A percentile compares a stretch with the other conserved stretches of the same genome.
phyloP scores from a whole-genome alignment of 2,329 filamentous ascomycete genomes.

The Aspergillus jensenii region DNA sequence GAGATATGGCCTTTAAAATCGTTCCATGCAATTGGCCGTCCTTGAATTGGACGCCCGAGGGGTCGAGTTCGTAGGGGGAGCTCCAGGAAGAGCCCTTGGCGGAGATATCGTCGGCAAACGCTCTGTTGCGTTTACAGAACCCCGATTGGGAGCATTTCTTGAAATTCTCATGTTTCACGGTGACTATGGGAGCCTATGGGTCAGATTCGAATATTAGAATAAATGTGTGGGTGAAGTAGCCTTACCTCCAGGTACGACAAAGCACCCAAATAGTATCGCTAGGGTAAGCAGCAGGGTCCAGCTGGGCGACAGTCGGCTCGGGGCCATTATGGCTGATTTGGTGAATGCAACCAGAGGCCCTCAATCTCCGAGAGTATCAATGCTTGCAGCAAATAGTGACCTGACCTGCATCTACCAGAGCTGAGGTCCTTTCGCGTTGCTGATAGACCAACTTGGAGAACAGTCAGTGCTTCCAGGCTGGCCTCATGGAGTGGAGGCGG shows the following conservation, averaged over 20 bases:
- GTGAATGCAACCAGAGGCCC: constrained; percentile 32
- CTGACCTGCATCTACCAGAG: constrained; percentile 34
- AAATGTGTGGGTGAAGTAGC: background rate
- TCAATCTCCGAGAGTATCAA: constrained; percentile 30
- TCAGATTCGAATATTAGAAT: background rate
- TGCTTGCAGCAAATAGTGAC: constrained; percentile 16
- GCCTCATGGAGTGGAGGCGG: constrained; percentile 26
- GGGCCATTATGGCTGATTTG: constrained; percentile 48
- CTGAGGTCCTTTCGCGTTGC: constrained; percentile 9
- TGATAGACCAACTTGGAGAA: background rate
- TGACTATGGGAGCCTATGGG: constrained; percentile 51
- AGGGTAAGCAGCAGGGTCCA: constrained; percentile 67
- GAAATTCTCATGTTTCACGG: constrained; percentile 95
- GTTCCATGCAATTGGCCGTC: constrained; percentile 76
- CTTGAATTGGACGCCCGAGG: constrained; percentile 71
- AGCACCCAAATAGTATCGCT: constrained; percentile 57
- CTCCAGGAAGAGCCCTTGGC: constrained; percentile 67
- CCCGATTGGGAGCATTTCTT: constrained; percentile 95
- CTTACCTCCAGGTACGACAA: constrained; percentile 67
- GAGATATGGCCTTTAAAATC: constrained; percentile 75
- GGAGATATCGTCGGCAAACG: constrained; percentile 75
- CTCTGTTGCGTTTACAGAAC: constrained; percentile 94
- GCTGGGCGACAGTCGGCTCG: constrained; percentile 53
- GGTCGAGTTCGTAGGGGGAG: constrained; percentile 75
- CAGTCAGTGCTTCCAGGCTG: constrained; percentile 30